Percentiles rank a stretch among this genome's conserved stretches.
These are phyloP conservation scores for Suillus luteus DNA, from an alignment of 768 basidiomycete genomes.

Conservation along the genomic window DNA sequence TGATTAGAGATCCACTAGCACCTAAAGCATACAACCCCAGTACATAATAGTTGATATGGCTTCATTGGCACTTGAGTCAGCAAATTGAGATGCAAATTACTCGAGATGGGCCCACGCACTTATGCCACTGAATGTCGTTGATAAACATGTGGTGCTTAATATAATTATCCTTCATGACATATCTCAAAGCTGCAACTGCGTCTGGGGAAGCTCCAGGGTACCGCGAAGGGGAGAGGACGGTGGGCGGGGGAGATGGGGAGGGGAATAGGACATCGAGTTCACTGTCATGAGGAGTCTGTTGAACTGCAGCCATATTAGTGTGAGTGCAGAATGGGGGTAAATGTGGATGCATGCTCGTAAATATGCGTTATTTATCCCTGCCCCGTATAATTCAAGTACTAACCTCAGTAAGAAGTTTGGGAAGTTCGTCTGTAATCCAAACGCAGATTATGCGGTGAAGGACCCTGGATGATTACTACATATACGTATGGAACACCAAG, in stretches of 20 bases:
- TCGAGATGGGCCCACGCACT: constrained; percentile 38
- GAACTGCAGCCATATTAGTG: no score
- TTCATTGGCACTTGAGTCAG: constrained; percentile 6
- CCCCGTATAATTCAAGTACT: no score
- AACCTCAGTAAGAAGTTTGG: no score
- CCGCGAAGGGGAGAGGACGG: constrained; percentile 6
- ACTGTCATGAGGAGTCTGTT: neutral
- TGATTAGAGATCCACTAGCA: constrained; percentile 24
- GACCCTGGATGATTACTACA: no score
- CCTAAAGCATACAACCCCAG: constrained; percentile 33
- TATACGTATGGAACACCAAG: no score
- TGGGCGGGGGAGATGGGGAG: constrained; percentile 13
- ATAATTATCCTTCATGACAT: constrained; percentile 51
- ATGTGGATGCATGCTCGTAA: no score
- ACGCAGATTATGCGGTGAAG: no score
- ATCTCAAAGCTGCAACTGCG: constrained; percentile 30
- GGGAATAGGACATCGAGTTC: constrained; percentile 16
- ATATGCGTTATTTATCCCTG: no score
- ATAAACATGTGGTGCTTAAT: constrained; percentile 50
- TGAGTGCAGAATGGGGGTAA: no score
- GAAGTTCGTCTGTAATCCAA: no score
- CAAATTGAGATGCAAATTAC: neutral
- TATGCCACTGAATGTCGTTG: constrained; percentile 46
- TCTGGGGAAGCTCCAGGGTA: constrained; percentile 20
- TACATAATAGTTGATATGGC: constrained; percentile 33